Percentiles rank a stretch among this genome's conserved stretches.
Evolutionary conservation across 768 basidiomycete genomes (phyloP).

Genomic region (Leccinum subgranulosum): DNA sequence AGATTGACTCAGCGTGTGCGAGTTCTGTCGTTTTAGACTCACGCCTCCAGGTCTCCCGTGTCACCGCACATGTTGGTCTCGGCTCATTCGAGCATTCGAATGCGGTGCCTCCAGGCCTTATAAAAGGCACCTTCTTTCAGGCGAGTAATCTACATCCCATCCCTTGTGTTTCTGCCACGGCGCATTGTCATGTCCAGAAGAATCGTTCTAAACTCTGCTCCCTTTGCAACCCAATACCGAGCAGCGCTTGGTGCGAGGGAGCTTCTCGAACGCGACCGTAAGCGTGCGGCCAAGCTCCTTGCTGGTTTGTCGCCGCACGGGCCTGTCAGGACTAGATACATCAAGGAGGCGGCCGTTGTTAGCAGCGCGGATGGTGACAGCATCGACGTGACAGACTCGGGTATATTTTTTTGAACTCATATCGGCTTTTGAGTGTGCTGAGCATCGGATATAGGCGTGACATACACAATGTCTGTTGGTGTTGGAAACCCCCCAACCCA

Average conservation of each 20-base stretch:
- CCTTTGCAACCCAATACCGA: constrained; percentile 45
- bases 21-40: not conserved
- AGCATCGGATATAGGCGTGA: constrained; percentile 36
- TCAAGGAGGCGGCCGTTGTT: constrained; percentile 16
- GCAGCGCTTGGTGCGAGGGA: constrained; percentile 39
- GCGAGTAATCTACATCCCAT: not conserved
- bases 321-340: constrained; percentile 33
- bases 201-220: constrained; percentile 36
- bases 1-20: not conserved
- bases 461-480: constrained; percentile 50
- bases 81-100: not conserved
- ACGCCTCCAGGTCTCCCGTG: not conserved
- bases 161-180: not conserved
- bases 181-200: constrained; percentile 34
- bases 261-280: constrained; percentile 50
- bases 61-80: not conserved
- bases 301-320: constrained; percentile 53
- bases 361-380: constrained; percentile 19
- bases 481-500: constrained; percentile 49
- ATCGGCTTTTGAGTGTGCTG: not conserved
- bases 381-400: constrained; percentile 57
- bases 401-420: constrained; percentile 19
- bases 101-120: constrained; percentile 6
- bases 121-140: constrained; percentile 13
- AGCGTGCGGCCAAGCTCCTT: constrained; percentile 55